Evolutionary conservation across 306 rosid genomes (phyloP), one percentile per base, ranked within the genome.

Genomic region (Cucurbita pepo): DNA sequence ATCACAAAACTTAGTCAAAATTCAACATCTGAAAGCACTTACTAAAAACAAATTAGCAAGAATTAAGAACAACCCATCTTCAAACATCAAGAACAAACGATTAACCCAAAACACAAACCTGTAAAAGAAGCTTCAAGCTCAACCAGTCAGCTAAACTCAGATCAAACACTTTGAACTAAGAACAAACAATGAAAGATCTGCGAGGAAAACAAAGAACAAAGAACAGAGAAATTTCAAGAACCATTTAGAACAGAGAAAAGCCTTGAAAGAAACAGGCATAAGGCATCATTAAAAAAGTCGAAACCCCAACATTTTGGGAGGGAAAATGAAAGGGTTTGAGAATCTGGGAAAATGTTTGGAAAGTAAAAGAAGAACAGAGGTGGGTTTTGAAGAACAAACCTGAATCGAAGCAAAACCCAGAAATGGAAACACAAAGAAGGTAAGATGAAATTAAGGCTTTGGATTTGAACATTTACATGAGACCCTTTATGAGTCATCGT

Each of bases 151-250:
- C 54, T 75, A 40, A 74, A 75, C 7, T n/a, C 48, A 10, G 60
- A 61, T 53, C 69, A 61, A 75, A 40, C 53, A 63, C 72, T 52
- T 8, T 14, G 4, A 61, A 55, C 78, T n/a, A 40, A 75, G 40
- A 64, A 48, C n/a, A 75, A 62, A 53, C 3, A 3, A 36, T 52
- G 43, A 41, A 40, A 75, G 78, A 75, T 75, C 78, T 75, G 72
- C 30, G 47, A 64, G 78, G 15, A 52, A 63, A 25, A 14, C 22
- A 60, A 75, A 48, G 14, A 48, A 59, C 52, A 25, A 65, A n/a
- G 50, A 73, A 44, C 43, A 40, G 41, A 50, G 25, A 69, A 50
- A 15, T 25, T 48, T 67, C 37, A 45, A 47, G 56, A 65, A 44
- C 53, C 21, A 45, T 11, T 63, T 40, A 16, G 7, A 37, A 37